phyloP scores from a whole-genome alignment of 345 rosid genomes.

The Conringia planisiliqua region DNA sequence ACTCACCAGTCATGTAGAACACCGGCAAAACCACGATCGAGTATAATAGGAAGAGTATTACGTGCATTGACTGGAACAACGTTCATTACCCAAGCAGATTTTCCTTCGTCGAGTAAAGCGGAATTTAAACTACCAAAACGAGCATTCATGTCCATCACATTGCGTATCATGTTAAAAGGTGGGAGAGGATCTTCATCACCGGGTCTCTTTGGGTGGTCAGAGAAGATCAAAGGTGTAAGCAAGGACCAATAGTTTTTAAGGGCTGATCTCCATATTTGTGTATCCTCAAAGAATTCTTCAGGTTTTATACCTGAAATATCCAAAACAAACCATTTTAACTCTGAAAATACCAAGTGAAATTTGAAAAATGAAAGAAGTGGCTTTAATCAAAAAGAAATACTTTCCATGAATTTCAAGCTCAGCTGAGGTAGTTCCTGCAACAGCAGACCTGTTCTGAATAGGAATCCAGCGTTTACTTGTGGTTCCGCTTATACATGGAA shows the following conservation, averaged over 20 bases:
- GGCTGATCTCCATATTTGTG: constrained; percentile 69
- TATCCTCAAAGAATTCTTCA: constrained; percentile 73
- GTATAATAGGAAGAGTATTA: constrained; percentile 80
- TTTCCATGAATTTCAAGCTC: constrained; percentile 86
- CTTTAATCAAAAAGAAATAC: constrained; percentile 36
- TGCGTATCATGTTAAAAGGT: constrained; percentile 94
- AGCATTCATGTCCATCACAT: constrained; percentile 99
- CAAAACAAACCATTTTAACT: not conserved
- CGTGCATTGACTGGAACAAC: constrained; percentile 77
- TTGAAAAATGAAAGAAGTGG: not conserved
- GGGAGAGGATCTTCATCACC: constrained; percentile 98
- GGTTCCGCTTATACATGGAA: constrained; percentile 75
- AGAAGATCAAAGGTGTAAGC: constrained; percentile 91
- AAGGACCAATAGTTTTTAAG: constrained; percentile 89
- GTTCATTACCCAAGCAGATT: constrained; percentile 93
- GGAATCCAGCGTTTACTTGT: constrained; percentile 82
- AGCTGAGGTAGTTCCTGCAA: constrained; percentile 45
- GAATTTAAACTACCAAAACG: constrained; percentile 79
- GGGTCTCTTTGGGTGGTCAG: constrained; percentile 99
- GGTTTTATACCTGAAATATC: constrained; percentile 58
- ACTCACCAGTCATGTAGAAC: constrained; percentile 93
- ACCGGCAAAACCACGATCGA: constrained; percentile 88
- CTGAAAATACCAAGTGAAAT: not conserved
- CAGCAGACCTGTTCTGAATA: constrained; percentile 74
- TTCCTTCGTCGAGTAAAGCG: constrained; percentile 69